Evolutionary conservation across 2,329 filamentous ascomycete genomes (phyloP).

Genomic region (Fusarium duplospermum): DNA sequence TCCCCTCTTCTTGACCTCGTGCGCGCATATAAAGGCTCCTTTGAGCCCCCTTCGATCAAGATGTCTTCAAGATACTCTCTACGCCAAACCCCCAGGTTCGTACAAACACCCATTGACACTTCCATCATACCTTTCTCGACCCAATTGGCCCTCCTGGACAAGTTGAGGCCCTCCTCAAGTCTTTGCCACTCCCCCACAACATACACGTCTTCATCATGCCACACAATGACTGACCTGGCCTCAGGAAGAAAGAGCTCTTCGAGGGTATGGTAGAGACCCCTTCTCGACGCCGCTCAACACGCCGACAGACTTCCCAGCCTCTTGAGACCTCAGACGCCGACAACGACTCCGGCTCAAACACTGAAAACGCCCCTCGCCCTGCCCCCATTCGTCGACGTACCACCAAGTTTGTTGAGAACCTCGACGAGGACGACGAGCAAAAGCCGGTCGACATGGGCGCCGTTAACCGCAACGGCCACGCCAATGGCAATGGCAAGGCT

Average conservation of each 20-base stretch:
- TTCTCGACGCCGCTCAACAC: slow-evolving; percentile 58
- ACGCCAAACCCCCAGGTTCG: slow-evolving; percentile 54
- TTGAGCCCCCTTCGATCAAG: slow-evolving; percentile 27
- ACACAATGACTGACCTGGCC: slow-evolving; percentile 12
- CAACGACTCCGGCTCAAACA: slow-evolving; percentile 59
- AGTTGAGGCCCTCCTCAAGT: neutral
- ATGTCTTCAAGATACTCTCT: slow-evolving; percentile 55
- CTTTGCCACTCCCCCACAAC: neutral
- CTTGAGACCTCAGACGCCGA: slow-evolving; percentile 60
- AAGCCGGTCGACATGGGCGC: slow-evolving; percentile 42
- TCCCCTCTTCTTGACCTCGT: slow-evolving; percentile 13
- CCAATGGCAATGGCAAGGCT: slow-evolving; percentile 49
- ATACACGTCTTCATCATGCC: neutral
- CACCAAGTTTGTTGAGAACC: slow-evolving; percentile 62
- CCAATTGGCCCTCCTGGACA: neutral
- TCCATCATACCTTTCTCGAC: neutral
- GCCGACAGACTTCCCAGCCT: slow-evolving; percentile 63
- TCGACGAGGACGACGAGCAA: slow-evolving; percentile 60
- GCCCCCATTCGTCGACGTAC: slow-evolving; percentile 58
- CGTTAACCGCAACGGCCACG: slow-evolving; percentile 43
- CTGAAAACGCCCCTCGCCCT: slow-evolving; percentile 54
- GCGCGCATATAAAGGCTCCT: slow-evolving; percentile 40
- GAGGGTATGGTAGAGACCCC: slow-evolving; percentile 72
- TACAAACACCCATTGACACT: neutral
- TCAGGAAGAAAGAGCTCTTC: slow-evolving; percentile 71